Base-by-base conservation (phyloP, 306 rosid genomes). In the Datisca glomerata region DNA sequence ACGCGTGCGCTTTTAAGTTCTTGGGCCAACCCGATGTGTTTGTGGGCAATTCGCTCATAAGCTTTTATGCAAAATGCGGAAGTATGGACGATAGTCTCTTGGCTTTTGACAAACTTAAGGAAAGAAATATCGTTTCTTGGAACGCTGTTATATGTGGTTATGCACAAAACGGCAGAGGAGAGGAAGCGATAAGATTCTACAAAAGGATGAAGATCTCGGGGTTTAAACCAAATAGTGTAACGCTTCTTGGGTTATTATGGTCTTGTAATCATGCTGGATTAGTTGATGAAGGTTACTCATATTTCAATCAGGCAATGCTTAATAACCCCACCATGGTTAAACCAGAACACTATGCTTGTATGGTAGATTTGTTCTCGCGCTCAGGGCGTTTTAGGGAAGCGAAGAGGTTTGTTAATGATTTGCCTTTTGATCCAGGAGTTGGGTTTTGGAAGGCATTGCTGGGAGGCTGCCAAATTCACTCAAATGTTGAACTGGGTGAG, bases 401-500 rank as follows among this genome's bases (percentile, higher is more conserved):
- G 2, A 53, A 76, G 65, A 32, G 53, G 38, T 82, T 87, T 47
- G 57, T 87, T 45, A 28, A 24, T 16, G 63, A 63, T 16, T 18
- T 87, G 63, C 93, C 85, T 3, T 79, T 79, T 24, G 64, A 82
- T 49, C 89, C 94, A 1, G 93, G 96, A 33, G 58, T 79, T 32
- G 94, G 93, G 38, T 87, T 87, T 63, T 87, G 94, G 97, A 87
- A 87, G 53, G 81, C 97, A 1, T 58, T 87, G 69, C 97, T 87
- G 29, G 85, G 93, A 36, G 93, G 97, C 33, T 87, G 97, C 45
- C 85, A 76, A 66, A 79, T 76, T 64, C 94, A 82, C 73, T 68
- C 85, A 1, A 79, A 79, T 60, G 28, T 47, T 31, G 69, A 69
- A 45, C 57, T 87, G 55, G 96, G 82, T 25, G 82, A 79, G 70